Conservation (phyloP, 352 stramenopile genomes). For the Phytophthora hybrid region DNA sequence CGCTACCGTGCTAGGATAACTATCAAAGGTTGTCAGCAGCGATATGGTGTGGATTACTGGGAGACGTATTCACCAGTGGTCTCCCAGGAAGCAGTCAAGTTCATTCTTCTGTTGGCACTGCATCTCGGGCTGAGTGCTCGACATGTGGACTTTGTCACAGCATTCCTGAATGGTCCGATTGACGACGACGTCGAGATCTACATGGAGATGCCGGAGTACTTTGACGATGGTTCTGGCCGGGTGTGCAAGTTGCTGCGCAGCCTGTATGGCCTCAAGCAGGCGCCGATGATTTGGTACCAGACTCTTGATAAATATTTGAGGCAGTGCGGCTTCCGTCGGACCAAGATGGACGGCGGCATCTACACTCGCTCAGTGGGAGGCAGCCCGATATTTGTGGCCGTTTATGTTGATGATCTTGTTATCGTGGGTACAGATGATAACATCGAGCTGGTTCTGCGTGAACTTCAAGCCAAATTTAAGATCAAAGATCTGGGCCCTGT, state of each 20-base stretch:
- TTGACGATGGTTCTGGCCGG: constrained; percentile 2
- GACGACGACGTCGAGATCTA: constrained; percentile 11
- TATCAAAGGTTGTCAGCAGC: constrained; percentile 13
- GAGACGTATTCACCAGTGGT: constrained; percentile 19
- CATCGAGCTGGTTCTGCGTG: constrained; percentile 6
- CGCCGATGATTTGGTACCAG: constrained; percentile 9
- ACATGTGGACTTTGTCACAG: no score
- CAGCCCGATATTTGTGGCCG: constrained; percentile 9
- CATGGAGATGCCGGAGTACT: constrained; percentile 21
- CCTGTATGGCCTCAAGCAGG: not conserved
- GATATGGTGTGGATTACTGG: constrained; percentile 1
- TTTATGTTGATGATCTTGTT: constrained; percentile 20
- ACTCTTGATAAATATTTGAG: constrained; percentile 17
- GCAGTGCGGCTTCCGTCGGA: not conserved
- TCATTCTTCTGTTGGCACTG: not conserved
- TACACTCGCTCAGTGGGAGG: constrained; percentile 14
- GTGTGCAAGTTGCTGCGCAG: no score
- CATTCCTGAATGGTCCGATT: constrained; percentile 7
- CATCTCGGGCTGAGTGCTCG: no score
- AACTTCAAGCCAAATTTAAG: constrained; percentile 7
- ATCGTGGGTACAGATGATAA: constrained; percentile 6
- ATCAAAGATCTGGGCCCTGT: no score
- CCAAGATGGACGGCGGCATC: constrained; percentile 17
- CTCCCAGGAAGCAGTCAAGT: not conserved
- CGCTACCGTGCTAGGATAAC: constrained; percentile 4